Percentiles rank a stretch among this genome's conserved stretches.
Evolutionary conservation across 192 early-diverging fungal genomes (phyloP).

Genomic region (Polychytrium aggregatum): DNA sequence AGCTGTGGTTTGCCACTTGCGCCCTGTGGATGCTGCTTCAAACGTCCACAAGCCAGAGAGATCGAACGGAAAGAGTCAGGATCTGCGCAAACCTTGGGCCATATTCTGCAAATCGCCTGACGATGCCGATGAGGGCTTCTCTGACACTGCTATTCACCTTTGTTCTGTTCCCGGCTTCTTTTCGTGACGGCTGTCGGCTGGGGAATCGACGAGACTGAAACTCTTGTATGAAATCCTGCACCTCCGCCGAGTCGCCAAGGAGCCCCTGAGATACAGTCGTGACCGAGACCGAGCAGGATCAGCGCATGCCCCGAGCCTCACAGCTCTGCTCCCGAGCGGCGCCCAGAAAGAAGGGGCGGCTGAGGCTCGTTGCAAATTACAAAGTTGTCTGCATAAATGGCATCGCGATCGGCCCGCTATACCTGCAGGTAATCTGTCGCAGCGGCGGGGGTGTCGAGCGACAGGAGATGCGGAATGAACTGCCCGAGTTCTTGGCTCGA

Average conservation of each 20-base stretch:
- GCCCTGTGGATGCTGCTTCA: background rate
- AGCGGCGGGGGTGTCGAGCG: background rate
- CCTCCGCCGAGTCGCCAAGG: too few relatives aligned
- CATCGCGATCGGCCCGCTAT: slow-evolving; percentile 5
- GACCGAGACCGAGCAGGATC: too few relatives aligned
- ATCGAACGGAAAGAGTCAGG: background rate
- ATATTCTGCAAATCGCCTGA: background rate
- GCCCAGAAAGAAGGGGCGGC: too few relatives aligned
- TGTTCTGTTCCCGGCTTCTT: slow-evolving; percentile 1
- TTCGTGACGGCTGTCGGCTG: too few relatives aligned
- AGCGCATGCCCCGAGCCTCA: too few relatives aligned
- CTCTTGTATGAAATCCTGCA: slow-evolving; percentile 22
- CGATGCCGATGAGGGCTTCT: slow-evolving; percentile 1
- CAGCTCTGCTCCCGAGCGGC: too few relatives aligned
- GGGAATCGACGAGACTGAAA: slow-evolving; percentile 12
- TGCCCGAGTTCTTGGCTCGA: slow-evolving; percentile 11
- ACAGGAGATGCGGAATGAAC: slow-evolving; percentile 8
- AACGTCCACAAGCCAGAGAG: background rate
- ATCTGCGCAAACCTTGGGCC: background rate
- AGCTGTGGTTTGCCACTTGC: too few relatives aligned
- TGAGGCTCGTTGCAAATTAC: too few relatives aligned
- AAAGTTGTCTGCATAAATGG: too few relatives aligned
- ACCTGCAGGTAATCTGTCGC: slow-evolving; percentile 13
- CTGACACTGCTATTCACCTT: slow-evolving; percentile 7
- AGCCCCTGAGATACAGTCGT: too few relatives aligned